Evolutionary conservation across 257 asterid genomes (phyloP).

Genomic region (Anisodus acutangulus): DNA sequence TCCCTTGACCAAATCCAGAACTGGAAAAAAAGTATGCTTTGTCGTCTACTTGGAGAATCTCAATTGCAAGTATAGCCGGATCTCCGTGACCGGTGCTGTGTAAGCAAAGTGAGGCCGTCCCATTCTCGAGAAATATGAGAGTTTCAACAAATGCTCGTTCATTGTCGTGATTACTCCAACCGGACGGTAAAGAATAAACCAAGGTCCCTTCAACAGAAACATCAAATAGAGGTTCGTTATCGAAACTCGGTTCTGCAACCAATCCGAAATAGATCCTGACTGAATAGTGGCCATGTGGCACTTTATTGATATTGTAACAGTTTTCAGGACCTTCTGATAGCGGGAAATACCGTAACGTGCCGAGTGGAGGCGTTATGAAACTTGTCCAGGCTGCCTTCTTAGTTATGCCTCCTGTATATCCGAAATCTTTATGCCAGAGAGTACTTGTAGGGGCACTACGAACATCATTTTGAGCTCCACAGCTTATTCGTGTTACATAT

Average conservation of each 20-base stretch:
- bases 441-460: constrained; percentile 71
- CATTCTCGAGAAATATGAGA: constrained; percentile 78
- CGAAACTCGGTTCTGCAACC: constrained; percentile 69
- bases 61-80: constrained; percentile 90
- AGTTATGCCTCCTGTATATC: constrained; percentile 87
- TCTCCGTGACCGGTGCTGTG: constrained; percentile 98
- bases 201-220: constrained; percentile 91
- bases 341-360: constrained; percentile 80
- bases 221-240: constrained; percentile 83
- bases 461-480: constrained; percentile 84
- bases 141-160: constrained; percentile 80
- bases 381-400: constrained; percentile 71
- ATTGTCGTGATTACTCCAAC: constrained; percentile 90
- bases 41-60: constrained; percentile 82
- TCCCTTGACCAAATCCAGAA: constrained; percentile 70
- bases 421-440: constrained; percentile 84
- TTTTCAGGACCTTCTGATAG: constrained; percentile 87
- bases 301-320: constrained; percentile 80
- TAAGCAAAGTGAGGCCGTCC: constrained; percentile 85
- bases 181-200: constrained; percentile 83
- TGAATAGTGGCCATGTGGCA: constrained; percentile 81
- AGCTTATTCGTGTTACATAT: constrained; percentile 82
- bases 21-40: constrained; percentile 75
- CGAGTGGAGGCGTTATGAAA: constrained; percentile 70
- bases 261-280: constrained; percentile 87